Evolutionary conservation across 306 rosid species (phyloP).

Genomic region (Parietaria judaica): DNA sequence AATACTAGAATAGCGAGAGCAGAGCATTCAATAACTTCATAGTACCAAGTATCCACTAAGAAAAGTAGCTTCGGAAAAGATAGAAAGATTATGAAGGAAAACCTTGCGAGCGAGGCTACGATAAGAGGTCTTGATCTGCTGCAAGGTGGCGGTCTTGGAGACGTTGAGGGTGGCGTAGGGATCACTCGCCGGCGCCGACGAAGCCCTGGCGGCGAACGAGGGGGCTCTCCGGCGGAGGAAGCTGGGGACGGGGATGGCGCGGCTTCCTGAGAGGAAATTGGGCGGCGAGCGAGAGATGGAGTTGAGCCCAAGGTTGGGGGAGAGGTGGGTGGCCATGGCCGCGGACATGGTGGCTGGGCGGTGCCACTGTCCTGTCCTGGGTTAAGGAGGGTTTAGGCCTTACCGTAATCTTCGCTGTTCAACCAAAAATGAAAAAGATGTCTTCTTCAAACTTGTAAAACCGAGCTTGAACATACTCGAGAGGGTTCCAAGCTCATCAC

Average conservation of each 20-base stretch:
- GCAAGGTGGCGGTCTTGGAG: slow-evolving; percentile 48
- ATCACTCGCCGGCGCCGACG: slow-evolving; percentile 40
- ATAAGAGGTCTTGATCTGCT: slow-evolving; percentile 69
- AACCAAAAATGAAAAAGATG: no score
- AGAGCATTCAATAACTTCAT: neutral
- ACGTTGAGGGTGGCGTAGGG: slow-evolving; percentile 65
- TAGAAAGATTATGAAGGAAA: no score
- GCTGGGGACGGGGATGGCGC: neutral
- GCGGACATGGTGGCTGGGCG: no score
- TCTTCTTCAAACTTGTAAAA: no score
- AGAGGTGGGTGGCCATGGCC: slow-evolving; percentile 3
- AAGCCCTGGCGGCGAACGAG: slow-evolving; percentile 13
- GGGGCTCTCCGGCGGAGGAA: slow-evolving; percentile 8
- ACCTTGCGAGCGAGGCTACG: slow-evolving; percentile 91
- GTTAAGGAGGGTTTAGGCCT: no score
- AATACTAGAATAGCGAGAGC: neutral
- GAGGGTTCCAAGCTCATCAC: no score
- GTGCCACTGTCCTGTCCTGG: no score
- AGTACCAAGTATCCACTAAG: no score
- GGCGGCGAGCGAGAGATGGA: slow-evolving; percentile 18
- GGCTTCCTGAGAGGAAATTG: slow-evolving; percentile 15
- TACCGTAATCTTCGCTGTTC: no score
- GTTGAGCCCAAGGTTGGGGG: slow-evolving; percentile 19
- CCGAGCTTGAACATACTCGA: no score
- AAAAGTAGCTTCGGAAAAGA: no score